Base-by-base conservation (phyloP, 2,329 filamentous ascomycete genomes). In the Ophiosphaerella narmari region DNA sequence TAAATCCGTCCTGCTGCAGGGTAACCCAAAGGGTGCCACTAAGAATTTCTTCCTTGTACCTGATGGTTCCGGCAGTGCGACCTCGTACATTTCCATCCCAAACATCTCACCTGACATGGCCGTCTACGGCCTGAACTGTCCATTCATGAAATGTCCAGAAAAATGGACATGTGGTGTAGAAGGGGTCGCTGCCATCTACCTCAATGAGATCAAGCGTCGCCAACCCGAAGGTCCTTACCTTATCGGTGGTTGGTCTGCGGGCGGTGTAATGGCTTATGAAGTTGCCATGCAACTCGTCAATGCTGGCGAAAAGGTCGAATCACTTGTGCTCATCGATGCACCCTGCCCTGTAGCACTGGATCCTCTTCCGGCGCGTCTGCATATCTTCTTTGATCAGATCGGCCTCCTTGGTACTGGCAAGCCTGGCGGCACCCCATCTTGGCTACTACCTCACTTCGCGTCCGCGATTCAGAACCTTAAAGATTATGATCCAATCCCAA, bases 361-460 rank as follows among this genome's bases (percentile, higher is more conserved):
- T 34, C 78, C 79, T 45, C 76, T 82, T 4, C 74, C 78, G 5
- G 74, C 75, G 18, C 76, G 80, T 54, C 82, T 90, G 8, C 87
- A 89, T 70, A 80, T 85, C 57, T 91, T 88, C 80, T 89, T 90
- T 63, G 86, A 86, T 46, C 79, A 81, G 40, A 87, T 90, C 46
- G 88, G 88, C 46, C 82, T 91, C 2, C 82, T 90, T 23, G 88
- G 87, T 18, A 86, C 86, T 43, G 77, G 80, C 24, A 78, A 79
- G 71, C 77, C 72, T 59, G 77, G 64, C 59, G 86, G 85, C 70
- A 83, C 87, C 34, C 88, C 88, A 0, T 75, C 80, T n/a, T 91
- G 88, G 88, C 80, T 91, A 13, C 80, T 89, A 2, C 86, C 85
- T 48, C 88, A 91, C 73, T 91, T 91, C 70, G 80, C 83, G 0